Evolutionary conservation across 495 filamentous ascomycete species (phyloP), one percentile per base, ranked within the genome.

Genomic region (Bryoglossum gracile): DNA sequence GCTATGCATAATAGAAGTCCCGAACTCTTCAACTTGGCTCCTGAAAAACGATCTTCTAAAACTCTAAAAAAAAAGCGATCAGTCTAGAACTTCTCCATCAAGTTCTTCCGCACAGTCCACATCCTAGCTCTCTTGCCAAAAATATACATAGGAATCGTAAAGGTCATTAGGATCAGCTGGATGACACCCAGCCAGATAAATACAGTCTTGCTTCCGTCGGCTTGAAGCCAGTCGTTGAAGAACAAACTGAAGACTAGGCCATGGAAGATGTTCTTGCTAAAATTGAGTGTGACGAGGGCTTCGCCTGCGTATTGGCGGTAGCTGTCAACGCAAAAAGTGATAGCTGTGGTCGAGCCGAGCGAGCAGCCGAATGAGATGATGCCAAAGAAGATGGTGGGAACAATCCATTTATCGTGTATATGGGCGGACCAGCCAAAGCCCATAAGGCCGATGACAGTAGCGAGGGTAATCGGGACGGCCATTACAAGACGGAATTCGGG

Each of bases 281-380:
- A 92, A 62, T 95, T 96, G 52, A 98, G 68, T 11, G 91, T 95
- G 21, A 98, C 92, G 35, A 98, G 72, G 8, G 91, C 92, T 65
- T 96, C 91, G 37, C 90, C 89, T 1, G 92, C 92, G 62, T 95
- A 96, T 62, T 92, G 86, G 13, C 91, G 76, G 63, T 96, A 95
- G 55, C 83, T 87, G 62, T 98, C 91, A 19, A 98, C 89, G 44
- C 83, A 87, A 57, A 95, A 96, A 0, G 92, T 95, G 56, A 98
- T 95, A 19, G 86, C 77, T 1, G 91, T 96, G n/a, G 91, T 96
- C 39, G 83, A 87, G 1, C 89, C 91, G 8, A 96, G 74, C 34
- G 86, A 84, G 63, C 92, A 96, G 2, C 92, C 92, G 62, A 98
- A 98, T 13, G 87, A 94, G 47, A 95, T 83, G 36, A 94, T 61